Evolutionary conservation across 1,284 basidiomycete genomes (phyloP), one percentile per base, ranked within the genome.

Genomic region (Sanguinoderma infundibulare): DNA sequence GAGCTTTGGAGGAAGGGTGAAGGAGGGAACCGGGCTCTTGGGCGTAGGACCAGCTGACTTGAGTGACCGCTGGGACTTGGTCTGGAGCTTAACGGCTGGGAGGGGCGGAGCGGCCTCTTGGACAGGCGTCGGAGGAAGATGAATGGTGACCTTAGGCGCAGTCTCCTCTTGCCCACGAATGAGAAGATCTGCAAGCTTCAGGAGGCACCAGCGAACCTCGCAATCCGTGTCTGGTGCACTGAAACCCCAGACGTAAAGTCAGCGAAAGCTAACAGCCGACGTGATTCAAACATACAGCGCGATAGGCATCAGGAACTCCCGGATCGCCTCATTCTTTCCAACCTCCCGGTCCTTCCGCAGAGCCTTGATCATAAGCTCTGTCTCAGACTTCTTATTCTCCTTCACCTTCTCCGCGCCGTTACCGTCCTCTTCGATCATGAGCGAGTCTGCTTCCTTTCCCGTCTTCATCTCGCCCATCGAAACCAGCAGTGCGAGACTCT

Each of bases 101-200:
- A 84, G 69, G 17, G 80, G 77, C 20, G 91, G 88, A 5, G 83
- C 73, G 2, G 73, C 73, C 66, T 95, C 93, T 5, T 74, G 67
- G 1, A 89, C 81, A 10, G 94, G 93, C 1, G 92, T 94, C 22
- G 87, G 85, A 26, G 92, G 91, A 55, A 95, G 83, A 55, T 92
- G 91, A 60, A 98, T 92, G 40, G 90, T 91, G 57, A 95, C 87
- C 59, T 92, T 94, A 0, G 95, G 95, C n/a, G 91, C 81, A 4
- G 88, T 85, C 75, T 98, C 96, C 57, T 94, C 87, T 3, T 85
- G 78, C 22, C 93, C 91, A 54, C 90, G 87, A 67, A 97, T 91
- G 53, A 97, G 85, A 26, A 98, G 82, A 72, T 98, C 97, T 12
- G 93, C 95, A 10, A 98, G 81, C 77, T 98, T 98, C 69, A 99